Base-by-base conservation (phyloP, 768 basidiomycete species). In the Lyophyllum shimeji region DNA sequence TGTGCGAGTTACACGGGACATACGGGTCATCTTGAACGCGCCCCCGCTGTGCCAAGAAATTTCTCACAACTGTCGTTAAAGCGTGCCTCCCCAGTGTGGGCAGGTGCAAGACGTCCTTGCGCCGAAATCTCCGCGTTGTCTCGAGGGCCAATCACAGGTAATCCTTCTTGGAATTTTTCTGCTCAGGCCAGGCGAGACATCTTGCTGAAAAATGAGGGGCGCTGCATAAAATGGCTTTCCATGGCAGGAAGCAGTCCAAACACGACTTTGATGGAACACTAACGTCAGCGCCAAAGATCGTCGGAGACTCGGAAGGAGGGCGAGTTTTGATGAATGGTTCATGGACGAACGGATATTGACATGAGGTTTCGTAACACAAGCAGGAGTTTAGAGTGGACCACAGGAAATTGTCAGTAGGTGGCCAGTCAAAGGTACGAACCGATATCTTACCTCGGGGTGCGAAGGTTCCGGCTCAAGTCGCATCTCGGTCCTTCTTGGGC, bases 1-100 rank as follows among this genome's bases (percentile, higher is more conserved):
- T 43, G 47, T n/a, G 64, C 66, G 53, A 70, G 72, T 21, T n/a
- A 63, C 66, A 52, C 71, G n/a, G n/a, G n/a, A n/a, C n/a, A n/a
- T n/a, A n/a, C n/a, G n/a, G n/a, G n/a, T n/a, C n/a, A n/a, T n/a
- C n/a, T n/a, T n/a, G n/a, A n/a, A n/a, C n/a, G 52, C 67, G 65
- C 61, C 0, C 65, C 69, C 6, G 65, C 73, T 0, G 60, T 63
- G 48, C 50, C 21, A 66, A 46, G 6, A 67, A 40, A 15, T 42
- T 56, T 6, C 8, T 52, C 50, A 21, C 59, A 58, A 11, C n/a
- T n/a, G n/a, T n/a, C n/a, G n/a, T n/a, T n/a, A n/a, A n/a, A n/a
- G n/a, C n/a, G n/a, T n/a, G n/a, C n/a, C n/a, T n/a, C n/a, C n/a
- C n/a, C n/a, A n/a, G n/a, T n/a, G n/a, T n/a, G n/a, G n/a, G n/a